These are phyloP conservation scores for Mesembryanthemum crystallinum DNA, from an alignment of 148 eudicot species.

Conservation along the genomic window DNA sequence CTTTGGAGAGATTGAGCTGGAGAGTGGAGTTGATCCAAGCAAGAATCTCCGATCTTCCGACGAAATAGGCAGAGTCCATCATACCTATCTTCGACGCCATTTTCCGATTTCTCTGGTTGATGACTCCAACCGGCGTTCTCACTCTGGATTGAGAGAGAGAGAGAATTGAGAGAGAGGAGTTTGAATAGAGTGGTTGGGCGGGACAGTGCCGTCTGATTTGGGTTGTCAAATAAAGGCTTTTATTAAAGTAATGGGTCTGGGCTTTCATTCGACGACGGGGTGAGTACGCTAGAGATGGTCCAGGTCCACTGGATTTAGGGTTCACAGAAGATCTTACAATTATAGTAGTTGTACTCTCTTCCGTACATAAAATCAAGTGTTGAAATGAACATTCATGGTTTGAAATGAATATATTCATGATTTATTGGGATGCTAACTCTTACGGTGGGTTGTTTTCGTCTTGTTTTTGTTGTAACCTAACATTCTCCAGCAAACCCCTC, in stretches of 20 bases:
- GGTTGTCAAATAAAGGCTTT: neutral
- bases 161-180: constrained; percentile 4
- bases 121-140: neutral
- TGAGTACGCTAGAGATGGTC: too few species aligned
- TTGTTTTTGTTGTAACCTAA: too few species aligned
- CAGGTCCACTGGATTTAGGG: too few species aligned
- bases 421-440: too few species aligned
- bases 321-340: too few species aligned
- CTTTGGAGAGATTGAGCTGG: constrained; percentile 78
- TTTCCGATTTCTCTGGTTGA: constrained; percentile 9
- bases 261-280: neutral
- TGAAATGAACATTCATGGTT: too few species aligned
- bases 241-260: neutral
- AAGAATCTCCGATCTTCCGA: constrained; percentile 80
- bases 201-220: neutral
- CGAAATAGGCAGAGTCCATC: constrained; percentile 87
- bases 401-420: too few species aligned
- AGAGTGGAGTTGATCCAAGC: constrained; percentile 89
- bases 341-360: too few species aligned
- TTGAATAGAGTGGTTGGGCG: constrained; percentile 13
- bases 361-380: too few species aligned
- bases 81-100: constrained; percentile 86
- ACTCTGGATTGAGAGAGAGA: neutral
- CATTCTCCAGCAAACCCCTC: too few species aligned
- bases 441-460: too few species aligned